These are phyloP conservation scores for Phalaenopsis aphrodite DNA, from an alignment of 106 monocot genomes.

Conservation along the genomic window DNA sequence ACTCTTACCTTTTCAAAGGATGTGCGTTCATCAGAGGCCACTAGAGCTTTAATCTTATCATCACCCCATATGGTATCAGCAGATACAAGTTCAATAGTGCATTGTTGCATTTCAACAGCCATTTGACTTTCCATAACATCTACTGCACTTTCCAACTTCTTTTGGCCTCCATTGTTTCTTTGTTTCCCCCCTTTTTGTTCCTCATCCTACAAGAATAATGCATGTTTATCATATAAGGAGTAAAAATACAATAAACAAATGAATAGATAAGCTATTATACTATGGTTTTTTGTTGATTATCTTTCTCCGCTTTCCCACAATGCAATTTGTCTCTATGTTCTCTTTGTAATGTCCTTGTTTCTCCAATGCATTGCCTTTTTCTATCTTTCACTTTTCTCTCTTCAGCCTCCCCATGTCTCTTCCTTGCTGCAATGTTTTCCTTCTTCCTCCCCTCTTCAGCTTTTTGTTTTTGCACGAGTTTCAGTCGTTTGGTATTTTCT, in stretches of 20 bases:
- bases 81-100: not conserved
- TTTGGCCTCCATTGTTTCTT: not conserved
- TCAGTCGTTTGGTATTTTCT: constrained; percentile 46
- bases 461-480: constrained; percentile 55
- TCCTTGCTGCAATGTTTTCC: constrained; percentile 61
- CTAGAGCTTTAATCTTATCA: constrained; percentile 4
- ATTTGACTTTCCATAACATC: constrained; percentile 12
- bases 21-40: constrained; percentile 2
- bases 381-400: constrained; percentile 52
- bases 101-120: constrained; percentile 3
- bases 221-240: not conserved
- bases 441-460: constrained; percentile 74
- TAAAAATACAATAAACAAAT: not conserved
- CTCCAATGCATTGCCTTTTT: constrained; percentile 52
- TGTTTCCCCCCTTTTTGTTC: constrained; percentile 22
- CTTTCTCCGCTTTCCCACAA: constrained; percentile 16
- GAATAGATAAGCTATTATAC: constrained; percentile 14
- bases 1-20: constrained; percentile 19
- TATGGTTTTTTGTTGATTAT: constrained; percentile 15
- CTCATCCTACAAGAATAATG: constrained; percentile 17
- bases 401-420: constrained; percentile 86
- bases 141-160: constrained; percentile 11
- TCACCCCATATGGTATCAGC: not conserved
- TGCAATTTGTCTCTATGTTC: constrained; percentile 21
- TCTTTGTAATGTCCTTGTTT: constrained; percentile 25